Evolutionary conservation across 2,329 filamentous ascomycete genomes (phyloP), one percentile per base, ranked within the genome.

Genomic region (Fusarium oxysporum): DNA sequence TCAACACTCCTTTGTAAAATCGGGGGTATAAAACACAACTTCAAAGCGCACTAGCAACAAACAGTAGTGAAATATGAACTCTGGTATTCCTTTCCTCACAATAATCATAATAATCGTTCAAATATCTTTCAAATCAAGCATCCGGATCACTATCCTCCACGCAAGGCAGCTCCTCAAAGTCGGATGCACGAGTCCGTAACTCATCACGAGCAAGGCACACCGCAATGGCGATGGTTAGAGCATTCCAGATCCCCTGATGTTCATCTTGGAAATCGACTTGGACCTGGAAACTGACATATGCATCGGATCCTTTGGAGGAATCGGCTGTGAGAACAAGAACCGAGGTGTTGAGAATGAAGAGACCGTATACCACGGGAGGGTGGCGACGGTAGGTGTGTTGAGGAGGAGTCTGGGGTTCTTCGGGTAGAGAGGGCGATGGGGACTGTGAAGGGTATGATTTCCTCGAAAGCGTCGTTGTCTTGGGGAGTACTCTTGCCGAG

Each of bases 181-280:
- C 81, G 4, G 75, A 76, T 25, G 72, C 54, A 47, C 82, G 76
- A 11, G 72, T 62, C 50, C 80, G 81, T 60, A 85, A 75, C 59
- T 84, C 81, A 53, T 85, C 83, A 19, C 83, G 79, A 8, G 83
- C 83, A 59, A 82, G 70, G 59, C 83, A 85, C 5, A 81, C 79
- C 16, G 80, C 80, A 28, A 84, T 78, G 13, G 83, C 84, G 14
- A 84, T 60, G 8, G 84, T 85, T 41, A 85, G 71, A 4, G 83
- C 84, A 69, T 85, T 85, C 84, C 84, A 85, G 28, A 85, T 79
- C 58, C 83, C 81, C 72, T 85, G 83, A 23, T 80, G 76, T 16
- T 76, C 76, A 47, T 84, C 80, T 57, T 79, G 76, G 48, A 85
- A 84, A 50, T 83, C 78, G 28, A 81, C 75, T 50, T 84, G 81